A percentile compares a stretch with the other conserved stretches of the same genome.
Evolutionary conservation across 768 basidiomycete species (phyloP).

Genomic region (Boletus patriciae): DNA sequence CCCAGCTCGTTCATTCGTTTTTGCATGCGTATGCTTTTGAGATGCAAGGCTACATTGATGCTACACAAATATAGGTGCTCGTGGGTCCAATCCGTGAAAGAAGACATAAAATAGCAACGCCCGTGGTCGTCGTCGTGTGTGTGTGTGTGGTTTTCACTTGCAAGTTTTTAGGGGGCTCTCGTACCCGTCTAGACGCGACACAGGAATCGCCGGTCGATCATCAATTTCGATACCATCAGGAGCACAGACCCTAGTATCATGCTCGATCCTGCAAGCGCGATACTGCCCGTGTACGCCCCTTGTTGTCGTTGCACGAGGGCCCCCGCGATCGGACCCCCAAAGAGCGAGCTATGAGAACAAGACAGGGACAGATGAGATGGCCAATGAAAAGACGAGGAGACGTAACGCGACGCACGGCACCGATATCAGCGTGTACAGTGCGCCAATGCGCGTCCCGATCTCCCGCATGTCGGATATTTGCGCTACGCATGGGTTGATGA

Average conservation of each 20-base stretch:
- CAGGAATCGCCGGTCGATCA: conserved; percentile 42
- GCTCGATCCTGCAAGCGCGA: conserved; percentile 58
- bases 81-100: conserved; percentile 18
- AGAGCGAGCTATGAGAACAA: conserved; percentile 46
- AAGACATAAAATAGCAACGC: neutral
- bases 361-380: neutral
- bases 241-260: conserved; percentile 60
- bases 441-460: conserved; percentile 63
- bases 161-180: neutral
- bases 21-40: conserved; percentile 12
- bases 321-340: conserved; percentile 66
- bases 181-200: conserved; percentile 43
- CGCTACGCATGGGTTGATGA: conserved; percentile 66
- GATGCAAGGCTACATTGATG: conserved; percentile 30
- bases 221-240: conserved; percentile 50
- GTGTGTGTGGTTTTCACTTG: neutral
- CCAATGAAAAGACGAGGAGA: neutral
- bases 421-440: conserved; percentile 63
- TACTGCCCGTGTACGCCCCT: conserved; percentile 51
- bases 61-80: conserved; percentile 21
- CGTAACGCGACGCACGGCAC: conserved; percentile 58
- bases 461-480: conserved; percentile 60
- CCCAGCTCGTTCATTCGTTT: conserved; percentile 4
- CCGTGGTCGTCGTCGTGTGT: neutral
- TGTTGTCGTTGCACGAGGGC: conserved; percentile 47